Conservation (phyloP, 495 filamentous ascomycete species). For the Penicillium paxilli region DNA sequence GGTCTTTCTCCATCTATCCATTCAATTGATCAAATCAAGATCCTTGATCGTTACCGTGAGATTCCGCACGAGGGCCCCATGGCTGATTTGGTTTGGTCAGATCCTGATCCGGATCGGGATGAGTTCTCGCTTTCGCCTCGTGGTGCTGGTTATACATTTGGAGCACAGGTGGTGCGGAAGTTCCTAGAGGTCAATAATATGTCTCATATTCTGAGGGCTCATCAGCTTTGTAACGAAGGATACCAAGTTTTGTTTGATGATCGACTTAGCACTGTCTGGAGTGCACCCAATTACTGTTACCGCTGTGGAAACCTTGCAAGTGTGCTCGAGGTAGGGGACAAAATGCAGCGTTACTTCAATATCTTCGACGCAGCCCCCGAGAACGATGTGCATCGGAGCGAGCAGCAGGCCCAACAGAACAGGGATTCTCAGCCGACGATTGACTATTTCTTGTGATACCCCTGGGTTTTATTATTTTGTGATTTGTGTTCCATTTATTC, state of each 20-base stretch:
- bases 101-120: slow-evolving; percentile 92
- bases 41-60: slow-evolving; percentile 97
- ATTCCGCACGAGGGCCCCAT: slow-evolving; percentile 98
- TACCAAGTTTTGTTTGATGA: slow-evolving; percentile 96
- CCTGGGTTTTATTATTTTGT: slow-evolving; percentile 24
- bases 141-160: slow-evolving; percentile 95
- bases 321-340: slow-evolving; percentile 91
- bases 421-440: slow-evolving; percentile 63
- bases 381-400: slow-evolving; percentile 82
- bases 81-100: slow-evolving; percentile 98
- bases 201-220: slow-evolving; percentile 93
- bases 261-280: slow-evolving; percentile 93
- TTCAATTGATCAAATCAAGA: slow-evolving; percentile 98
- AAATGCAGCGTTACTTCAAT: slow-evolving; percentile 90
- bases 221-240: slow-evolving; percentile 96
- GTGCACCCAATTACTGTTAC: slow-evolving; percentile 95
- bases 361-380: slow-evolving; percentile 96
- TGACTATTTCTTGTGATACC: slow-evolving; percentile 73
- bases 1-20: slow-evolving; percentile 95
- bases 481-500: slow-evolving; percentile 11
- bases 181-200: slow-evolving; percentile 96
- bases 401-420: slow-evolving; percentile 61
- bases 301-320: slow-evolving; percentile 96
- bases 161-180: slow-evolving; percentile 94
- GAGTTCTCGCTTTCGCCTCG: slow-evolving; percentile 94